Conservation (phyloP, 192 early-diverging fungal species). For the Chytriomyces hyalinus region DNA sequence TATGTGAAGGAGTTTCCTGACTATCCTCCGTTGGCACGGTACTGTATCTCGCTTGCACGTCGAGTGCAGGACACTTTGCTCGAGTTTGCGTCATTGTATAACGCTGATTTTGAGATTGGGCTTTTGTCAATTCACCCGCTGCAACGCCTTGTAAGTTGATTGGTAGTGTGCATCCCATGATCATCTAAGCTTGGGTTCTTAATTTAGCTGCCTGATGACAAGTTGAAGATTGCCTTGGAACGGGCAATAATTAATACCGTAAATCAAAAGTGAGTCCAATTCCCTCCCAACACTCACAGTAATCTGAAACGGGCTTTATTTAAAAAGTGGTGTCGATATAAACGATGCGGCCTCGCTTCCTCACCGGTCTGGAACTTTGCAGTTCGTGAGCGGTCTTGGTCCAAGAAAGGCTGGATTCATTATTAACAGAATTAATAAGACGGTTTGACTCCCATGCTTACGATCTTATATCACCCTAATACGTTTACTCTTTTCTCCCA, state of each 20-base stretch:
- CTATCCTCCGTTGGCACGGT: slow-evolving; percentile 73
- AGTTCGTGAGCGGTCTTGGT: slow-evolving; percentile 92
- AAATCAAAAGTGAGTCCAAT: slow-evolving; percentile 49
- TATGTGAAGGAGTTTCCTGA: slow-evolving; percentile 75
- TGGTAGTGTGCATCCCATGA: background rate
- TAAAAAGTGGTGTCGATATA: slow-evolving; percentile 80
- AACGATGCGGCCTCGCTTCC: slow-evolving; percentile 70
- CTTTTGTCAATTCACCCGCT: slow-evolving; percentile 71
- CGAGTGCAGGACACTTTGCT: slow-evolving; percentile 80
- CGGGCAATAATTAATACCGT: slow-evolving; percentile 88
- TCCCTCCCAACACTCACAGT: slow-evolving; percentile 25
- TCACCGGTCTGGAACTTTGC: slow-evolving; percentile 74
- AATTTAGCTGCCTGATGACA: slow-evolving; percentile 64
- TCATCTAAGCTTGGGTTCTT: background rate
- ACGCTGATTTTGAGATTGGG: slow-evolving; percentile 53
- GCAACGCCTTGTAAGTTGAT: slow-evolving; percentile 66
- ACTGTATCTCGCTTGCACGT: slow-evolving; percentile 85
- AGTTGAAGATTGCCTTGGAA: slow-evolving; percentile 71
- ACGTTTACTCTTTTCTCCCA: no score
- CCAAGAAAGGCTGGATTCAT: slow-evolving; percentile 88
- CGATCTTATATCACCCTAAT: background rate
- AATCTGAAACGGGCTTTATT: background rate
- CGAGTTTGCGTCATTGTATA: slow-evolving; percentile 80
- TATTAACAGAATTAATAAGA: slow-evolving; percentile 60
- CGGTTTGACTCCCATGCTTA: slow-evolving; percentile 14